Base-by-base conservation (phyloP, 371 early-diverging fungal genomes). In the Mortierella sp. region DNA sequence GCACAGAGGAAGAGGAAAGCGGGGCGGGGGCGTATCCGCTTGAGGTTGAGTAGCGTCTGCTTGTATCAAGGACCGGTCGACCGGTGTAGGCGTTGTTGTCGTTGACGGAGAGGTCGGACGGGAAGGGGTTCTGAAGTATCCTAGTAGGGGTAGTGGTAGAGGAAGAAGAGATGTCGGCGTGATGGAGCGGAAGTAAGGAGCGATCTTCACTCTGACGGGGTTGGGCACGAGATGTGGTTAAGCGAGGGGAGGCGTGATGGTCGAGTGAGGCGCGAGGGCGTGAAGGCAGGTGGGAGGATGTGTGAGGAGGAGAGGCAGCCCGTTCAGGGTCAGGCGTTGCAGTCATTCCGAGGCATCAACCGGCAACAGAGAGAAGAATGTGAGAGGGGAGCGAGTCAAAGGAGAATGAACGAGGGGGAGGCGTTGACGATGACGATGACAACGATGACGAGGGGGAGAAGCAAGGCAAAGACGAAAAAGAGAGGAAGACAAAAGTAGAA, bases 281-380 rank as follows among this genome's bases (percentile, higher is more conserved):
- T 58, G 60, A 32, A 38, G 63, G 76, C 3, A 76, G 32, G 38
- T 77, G 24, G 0, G 74, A 38, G 12, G 75, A 70, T 16, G 70
- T 18, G 24, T 44, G 71, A 70, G 81, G 44, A 65, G 86, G 71
- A 75, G 79, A 72, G 18, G 82, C 35, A 74, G 86, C 78, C 86
- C 82, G 74, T 38, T 77, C 54, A 41, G 79, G 86, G 82, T 79
- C 82, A 74, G 82, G 82, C 56, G 75, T 75, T n/a, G 79, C 74
- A 63, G 51, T 77, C 84, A 84, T 84, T 75, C 75, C 84, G 81
- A 76, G 12, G 70, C 84, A 84, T 80, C 71, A 74, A 80, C 48
- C 46, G 58, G 27, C 56, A 60, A 55, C 60, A 41, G 70, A 58
- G 71, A 51, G 41, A n/a, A 43, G 38, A 71, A 71, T 44, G 35